A percentile compares a stretch with the other conserved stretches of the same genome.
These are phyloP conservation scores for Glebionis coronaria DNA, from an alignment of 129 eudicot species.

Conservation along the genomic window DNA sequence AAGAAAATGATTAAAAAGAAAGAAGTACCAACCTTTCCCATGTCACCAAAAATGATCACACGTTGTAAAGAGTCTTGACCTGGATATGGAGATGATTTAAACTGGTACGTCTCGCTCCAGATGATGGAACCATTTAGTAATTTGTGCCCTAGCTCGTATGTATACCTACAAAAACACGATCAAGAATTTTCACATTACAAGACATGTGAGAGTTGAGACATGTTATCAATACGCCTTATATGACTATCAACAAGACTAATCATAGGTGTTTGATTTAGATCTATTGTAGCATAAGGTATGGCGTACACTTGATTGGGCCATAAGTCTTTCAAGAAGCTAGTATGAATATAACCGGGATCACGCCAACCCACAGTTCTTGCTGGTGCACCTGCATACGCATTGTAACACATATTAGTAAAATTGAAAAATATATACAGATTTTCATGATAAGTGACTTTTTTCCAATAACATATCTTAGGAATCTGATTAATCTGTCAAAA, in stretches of 20 bases:
- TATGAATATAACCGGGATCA: constrained; percentile 82
- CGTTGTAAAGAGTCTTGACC: constrained; percentile 70
- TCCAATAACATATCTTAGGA: not conserved
- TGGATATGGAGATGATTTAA: constrained; percentile 62
- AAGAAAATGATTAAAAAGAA: not conserved
- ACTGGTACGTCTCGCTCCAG: constrained; percentile 49
- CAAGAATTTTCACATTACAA: not conserved
- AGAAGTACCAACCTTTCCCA: constrained; percentile 51
- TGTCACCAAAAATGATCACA: constrained; percentile 70
- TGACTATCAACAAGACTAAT: constrained; percentile 1
- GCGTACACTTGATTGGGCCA: constrained; percentile 70
- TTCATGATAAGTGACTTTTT: not conserved
- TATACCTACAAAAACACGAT: constrained; percentile 48
- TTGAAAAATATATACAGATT: not conserved
- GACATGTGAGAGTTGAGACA: not conserved
- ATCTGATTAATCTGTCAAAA: too few species aligned
- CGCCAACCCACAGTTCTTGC: constrained; percentile 92
- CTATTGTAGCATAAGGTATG: constrained; percentile 4
- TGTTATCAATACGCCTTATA: not conserved
- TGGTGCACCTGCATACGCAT: constrained; percentile 56
- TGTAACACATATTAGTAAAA: not conserved
- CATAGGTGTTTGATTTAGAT: not conserved
- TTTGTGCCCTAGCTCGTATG: constrained; percentile 68
- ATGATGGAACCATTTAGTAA: constrained; percentile 43
- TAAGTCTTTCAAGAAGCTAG: constrained; percentile 63